Conservation (phyloP, 1,284 basidiomycete genomes). For the Malassezia obtusa region DNA sequence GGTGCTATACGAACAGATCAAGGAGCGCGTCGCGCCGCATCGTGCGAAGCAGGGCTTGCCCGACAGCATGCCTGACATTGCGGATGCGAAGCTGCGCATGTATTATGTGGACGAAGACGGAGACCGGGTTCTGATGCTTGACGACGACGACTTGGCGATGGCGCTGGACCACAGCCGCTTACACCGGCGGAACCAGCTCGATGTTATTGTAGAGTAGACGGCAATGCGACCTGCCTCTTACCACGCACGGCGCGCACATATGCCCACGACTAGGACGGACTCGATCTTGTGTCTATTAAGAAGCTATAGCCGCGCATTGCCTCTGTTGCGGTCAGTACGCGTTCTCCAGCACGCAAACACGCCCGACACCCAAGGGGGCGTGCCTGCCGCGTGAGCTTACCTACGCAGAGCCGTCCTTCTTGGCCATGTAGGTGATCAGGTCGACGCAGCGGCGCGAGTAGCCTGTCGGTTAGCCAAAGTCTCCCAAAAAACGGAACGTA, state of each 20-base stretch:
- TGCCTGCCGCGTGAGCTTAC: conserved; percentile 19
- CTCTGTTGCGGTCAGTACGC: not conserved
- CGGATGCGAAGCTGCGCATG: not conserved
- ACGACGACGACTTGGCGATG: conserved; percentile 45
- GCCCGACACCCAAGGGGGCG: not conserved
- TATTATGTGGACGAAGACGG: conserved; percentile 43
- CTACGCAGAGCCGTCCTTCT: conserved; percentile 50
- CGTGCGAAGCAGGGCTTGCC: not conserved
- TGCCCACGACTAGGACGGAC: no score
- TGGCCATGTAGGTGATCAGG: conserved; percentile 71
- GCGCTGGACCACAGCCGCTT: conserved; percentile 28
- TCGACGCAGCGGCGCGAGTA: conserved; percentile 93
- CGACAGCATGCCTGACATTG: not conserved
- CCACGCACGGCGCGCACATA: not conserved
- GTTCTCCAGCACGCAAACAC: not conserved
- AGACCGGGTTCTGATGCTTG: conserved; percentile 37
- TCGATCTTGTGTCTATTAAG: not conserved
- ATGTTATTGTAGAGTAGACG: conserved; percentile 19
- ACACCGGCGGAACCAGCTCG: conserved; percentile 20
- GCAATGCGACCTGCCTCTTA: not conserved
- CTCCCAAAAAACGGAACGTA: not conserved
- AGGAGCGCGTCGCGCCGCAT: not conserved
- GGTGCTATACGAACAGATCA: not conserved
- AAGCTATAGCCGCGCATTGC: conserved; percentile 1
- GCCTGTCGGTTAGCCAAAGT: conserved; percentile 40